Percentiles rank a stretch among this genome's conserved stretches.
Conservation (phyloP, 2,329 filamentous ascomycete genomes). For the Colletotrichum trifolii region DNA sequence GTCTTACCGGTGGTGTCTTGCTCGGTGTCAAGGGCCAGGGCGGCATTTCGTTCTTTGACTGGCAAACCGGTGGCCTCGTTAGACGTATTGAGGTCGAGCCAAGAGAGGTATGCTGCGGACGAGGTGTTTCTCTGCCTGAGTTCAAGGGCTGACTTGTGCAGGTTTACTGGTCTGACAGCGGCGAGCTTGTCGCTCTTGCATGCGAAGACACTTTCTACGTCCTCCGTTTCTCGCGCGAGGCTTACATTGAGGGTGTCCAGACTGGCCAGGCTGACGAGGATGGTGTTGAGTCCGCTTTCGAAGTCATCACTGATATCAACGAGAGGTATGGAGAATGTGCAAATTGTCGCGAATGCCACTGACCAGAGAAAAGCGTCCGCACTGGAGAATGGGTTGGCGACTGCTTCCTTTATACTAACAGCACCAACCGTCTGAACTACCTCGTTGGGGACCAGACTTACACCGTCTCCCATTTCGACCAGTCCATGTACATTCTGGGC, state of each 20-base stretch:
- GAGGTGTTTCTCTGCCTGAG: no score
- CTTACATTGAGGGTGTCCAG: constrained; percentile 85
- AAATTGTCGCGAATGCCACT: constrained; percentile 39
- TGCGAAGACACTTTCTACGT: constrained; percentile 98
- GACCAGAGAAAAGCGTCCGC: constrained; percentile 69
- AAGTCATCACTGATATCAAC: constrained; percentile 94
- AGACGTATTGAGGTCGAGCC: constrained; percentile 88
- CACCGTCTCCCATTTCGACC: constrained; percentile 96
- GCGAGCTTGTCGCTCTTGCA: constrained; percentile 90
- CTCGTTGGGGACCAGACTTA: constrained; percentile 98
- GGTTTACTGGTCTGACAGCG: constrained; percentile 98
- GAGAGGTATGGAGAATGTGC: constrained; percentile 70
- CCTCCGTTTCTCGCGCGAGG: constrained; percentile 88
- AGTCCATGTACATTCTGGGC: constrained; percentile 92
- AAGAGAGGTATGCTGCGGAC: constrained; percentile 52
- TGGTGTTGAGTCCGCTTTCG: constrained; percentile 94
- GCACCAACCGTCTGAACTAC: constrained; percentile 96
- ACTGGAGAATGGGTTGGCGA: constrained; percentile 99
- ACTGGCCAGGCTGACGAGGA: constrained; percentile 86
- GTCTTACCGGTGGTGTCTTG: constrained; percentile 86
- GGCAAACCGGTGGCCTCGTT: constrained; percentile 89
- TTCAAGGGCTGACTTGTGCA: constrained; percentile 45
- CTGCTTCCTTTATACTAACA: constrained; percentile 99
- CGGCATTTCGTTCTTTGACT: constrained; percentile 96
- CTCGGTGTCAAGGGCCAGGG: constrained; percentile 96